Evolutionary conservation across 2,329 filamentous ascomycete genomes (phyloP).

Genomic region (Fusarium albosuccineum): DNA sequence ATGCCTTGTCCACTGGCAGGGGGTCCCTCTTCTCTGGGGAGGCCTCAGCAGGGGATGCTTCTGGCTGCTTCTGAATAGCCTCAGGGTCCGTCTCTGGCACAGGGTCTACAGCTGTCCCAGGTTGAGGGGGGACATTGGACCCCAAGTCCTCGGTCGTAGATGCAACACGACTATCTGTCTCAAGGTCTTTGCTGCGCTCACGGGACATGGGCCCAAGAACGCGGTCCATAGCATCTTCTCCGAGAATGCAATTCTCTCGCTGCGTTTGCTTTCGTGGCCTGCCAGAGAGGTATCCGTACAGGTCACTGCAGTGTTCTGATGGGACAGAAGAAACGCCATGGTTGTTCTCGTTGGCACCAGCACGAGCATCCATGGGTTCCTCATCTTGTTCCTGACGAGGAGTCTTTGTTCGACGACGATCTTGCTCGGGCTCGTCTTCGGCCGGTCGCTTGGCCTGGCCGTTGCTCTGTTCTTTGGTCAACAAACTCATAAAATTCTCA

Average conservation of each 20-base stretch:
- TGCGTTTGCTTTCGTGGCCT: neutral
- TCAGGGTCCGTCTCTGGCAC: neutral
- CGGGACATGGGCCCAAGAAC: neutral
- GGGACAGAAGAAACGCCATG: neutral
- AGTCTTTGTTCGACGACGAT: constrained; percentile 8
- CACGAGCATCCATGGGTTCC: too few species aligned
- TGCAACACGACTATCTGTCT: neutral
- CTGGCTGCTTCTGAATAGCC: neutral
- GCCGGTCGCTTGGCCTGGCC: constrained; percentile 9
- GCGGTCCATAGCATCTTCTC: neutral
- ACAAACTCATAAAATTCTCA: neutral
- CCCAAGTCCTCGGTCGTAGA: neutral
- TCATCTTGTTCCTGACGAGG: neutral
- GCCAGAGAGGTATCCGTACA: neutral
- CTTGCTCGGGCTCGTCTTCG: constrained; percentile 4
- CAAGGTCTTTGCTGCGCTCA: neutral
- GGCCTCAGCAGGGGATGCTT: too few species aligned
- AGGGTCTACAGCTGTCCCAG: too few species aligned
- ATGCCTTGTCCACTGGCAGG: neutral
- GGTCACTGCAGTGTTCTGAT: neutral
- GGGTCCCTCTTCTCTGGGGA: neutral
- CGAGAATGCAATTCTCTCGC: constrained; percentile 2
- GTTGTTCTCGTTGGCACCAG: neutral
- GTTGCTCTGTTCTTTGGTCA: neutral
- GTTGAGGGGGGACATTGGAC: neutral